These are phyloP conservation scores for Lophium mytilinum DNA, from an alignment of 495 filamentous ascomycete genomes.

Conservation along the genomic window DNA sequence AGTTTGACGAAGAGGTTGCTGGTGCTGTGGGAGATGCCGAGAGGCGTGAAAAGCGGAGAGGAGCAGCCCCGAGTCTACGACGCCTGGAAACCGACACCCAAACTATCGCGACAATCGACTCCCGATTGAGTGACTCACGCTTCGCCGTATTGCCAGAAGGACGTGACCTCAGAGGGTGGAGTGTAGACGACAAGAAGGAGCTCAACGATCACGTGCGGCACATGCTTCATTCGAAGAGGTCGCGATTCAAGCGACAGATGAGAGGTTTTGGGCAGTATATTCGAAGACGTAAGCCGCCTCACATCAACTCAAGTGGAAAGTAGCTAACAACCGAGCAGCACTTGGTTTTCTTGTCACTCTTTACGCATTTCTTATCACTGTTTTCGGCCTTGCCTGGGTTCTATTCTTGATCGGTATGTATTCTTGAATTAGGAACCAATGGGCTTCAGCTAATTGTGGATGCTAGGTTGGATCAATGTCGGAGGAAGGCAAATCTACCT, in stretches of 20 bases:
- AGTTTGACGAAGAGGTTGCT: slow-evolving; percentile 11
- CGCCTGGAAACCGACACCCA: slow-evolving; percentile 19
- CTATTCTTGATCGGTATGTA: slow-evolving; percentile 62
- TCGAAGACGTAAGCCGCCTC: slow-evolving; percentile 45
- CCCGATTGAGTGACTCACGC: slow-evolving; percentile 36
- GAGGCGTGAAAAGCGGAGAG: not conserved
- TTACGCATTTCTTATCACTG: slow-evolving; percentile 71
- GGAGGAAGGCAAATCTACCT: slow-evolving; percentile 58
- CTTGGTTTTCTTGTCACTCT: slow-evolving; percentile 69
- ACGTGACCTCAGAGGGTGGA: slow-evolving; percentile 59
- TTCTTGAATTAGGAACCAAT: not conserved
- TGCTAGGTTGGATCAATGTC: slow-evolving; percentile 67
- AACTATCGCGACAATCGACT: slow-evolving; percentile 37
- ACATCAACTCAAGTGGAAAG: slow-evolving; percentile 1
- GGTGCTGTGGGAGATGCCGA: slow-evolving; percentile 1
- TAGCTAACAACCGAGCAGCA: slow-evolving; percentile 32
- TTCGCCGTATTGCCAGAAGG: slow-evolving; percentile 59
- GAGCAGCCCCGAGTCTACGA: slow-evolving; percentile 15
- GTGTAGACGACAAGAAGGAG: slow-evolving; percentile 56
- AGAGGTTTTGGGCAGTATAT: slow-evolving; percentile 69
- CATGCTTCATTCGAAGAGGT: slow-evolving; percentile 68
- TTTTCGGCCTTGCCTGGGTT: slow-evolving; percentile 77
- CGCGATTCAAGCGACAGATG: slow-evolving; percentile 66
- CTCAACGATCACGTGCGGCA: slow-evolving; percentile 76
- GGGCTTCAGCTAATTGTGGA: not conserved